phyloP scores from a whole-genome alignment of 139 green algal genomes.

The Chlorella sp. region DNA sequence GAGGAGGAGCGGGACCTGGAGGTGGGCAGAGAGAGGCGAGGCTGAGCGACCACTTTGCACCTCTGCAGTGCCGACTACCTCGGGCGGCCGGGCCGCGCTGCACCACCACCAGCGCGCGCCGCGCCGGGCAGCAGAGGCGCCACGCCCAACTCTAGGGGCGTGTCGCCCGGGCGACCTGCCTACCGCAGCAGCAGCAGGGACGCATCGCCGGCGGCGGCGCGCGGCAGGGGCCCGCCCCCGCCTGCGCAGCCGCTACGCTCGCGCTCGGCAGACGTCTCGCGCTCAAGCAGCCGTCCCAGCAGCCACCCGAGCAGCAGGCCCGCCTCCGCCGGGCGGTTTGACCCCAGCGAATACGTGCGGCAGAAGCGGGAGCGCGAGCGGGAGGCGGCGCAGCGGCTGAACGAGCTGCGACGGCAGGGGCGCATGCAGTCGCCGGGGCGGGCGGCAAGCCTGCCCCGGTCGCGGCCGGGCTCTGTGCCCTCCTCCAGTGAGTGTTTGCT shows the following conservation, averaged over 20 bases:
- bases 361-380: constrained; percentile 37
- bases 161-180: constrained; percentile 9
- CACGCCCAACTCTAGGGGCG: background rate
- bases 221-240: no score
- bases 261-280: constrained; percentile 2
- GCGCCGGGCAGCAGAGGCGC: no score
- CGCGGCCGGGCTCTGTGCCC: background rate
- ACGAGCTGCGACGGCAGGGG: constrained; percentile 15
- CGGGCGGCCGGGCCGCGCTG: no score
- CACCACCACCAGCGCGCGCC: no score
- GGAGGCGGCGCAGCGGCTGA: constrained; percentile 11
- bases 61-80: no score
- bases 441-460: background rate
- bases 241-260: constrained; percentile 7
- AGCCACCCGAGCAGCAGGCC: constrained; percentile 8
- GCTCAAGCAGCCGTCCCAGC: background rate
- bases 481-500: constrained; percentile 12
- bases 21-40: no score
- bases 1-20: no score
- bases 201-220: constrained; percentile 13
- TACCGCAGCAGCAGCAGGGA: constrained; percentile 18
- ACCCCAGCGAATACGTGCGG: constrained; percentile 77
- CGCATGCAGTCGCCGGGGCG: background rate
- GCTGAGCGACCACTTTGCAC: no score
- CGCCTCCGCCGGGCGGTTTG: constrained; percentile 57